Conservation (phyloP, 345 rosid genomes). For the Sapria himalayana region DNA sequence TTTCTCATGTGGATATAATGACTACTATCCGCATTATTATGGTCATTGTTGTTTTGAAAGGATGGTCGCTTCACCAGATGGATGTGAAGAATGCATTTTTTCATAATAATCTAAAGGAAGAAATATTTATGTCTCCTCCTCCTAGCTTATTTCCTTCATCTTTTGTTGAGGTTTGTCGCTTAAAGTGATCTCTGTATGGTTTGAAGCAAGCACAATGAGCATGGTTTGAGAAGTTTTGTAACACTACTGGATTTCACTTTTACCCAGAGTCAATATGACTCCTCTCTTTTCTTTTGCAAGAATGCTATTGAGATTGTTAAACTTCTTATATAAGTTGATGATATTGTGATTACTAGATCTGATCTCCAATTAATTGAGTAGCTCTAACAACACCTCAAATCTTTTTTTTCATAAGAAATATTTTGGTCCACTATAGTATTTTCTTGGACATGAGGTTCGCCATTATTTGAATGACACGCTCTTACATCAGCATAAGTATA, state of each 20-base stretch:
- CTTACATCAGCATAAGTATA: not conserved
- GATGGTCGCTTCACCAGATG: conserved; percentile 2
- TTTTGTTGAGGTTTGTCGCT: conserved; percentile 4
- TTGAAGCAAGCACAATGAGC: no score
- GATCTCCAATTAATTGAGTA: no score
- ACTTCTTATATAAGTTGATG: not conserved
- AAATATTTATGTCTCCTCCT: no score
- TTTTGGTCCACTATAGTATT: not conserved
- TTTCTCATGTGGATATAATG: no score
- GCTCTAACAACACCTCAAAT: not conserved
- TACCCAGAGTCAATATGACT: not conserved
- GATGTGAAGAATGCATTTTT: no score
- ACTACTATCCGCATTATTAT: not conserved
- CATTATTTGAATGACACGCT: not conserved
- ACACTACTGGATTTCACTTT: no score
- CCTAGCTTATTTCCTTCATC: not conserved
- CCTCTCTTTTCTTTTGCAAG: not conserved
- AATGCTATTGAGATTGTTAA: not conserved
- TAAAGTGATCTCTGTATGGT: conserved; percentile 1
- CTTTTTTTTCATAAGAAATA: not conserved
- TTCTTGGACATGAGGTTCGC: not conserved
- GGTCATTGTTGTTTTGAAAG: not conserved
- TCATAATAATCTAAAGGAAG: no score
- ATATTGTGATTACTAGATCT: no score
- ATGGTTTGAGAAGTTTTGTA: no score